Conservation (phyloP, 352 stramenopile species). For the Phytophthora pseudosyringae region DNA sequence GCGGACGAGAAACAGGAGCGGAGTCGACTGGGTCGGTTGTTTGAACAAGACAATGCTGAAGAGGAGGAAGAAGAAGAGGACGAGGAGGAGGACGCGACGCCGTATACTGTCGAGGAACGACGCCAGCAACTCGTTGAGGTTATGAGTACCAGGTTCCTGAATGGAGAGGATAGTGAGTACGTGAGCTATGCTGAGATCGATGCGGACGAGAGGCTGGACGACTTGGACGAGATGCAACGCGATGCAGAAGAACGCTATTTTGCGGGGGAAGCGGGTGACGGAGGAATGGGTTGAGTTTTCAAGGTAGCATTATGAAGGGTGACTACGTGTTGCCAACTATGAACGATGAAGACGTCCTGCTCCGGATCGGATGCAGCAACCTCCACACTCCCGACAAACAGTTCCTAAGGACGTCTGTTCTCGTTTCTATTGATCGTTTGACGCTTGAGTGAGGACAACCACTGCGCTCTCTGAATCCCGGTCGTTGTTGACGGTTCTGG, state of each 20-base stretch:
- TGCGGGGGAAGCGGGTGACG: conserved; percentile 24
- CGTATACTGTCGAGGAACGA: conserved; percentile 43
- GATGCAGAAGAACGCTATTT: conserved; percentile 88
- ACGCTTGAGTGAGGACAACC: too few species aligned
- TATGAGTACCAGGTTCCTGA: conserved; percentile 77
- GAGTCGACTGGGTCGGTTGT: conserved; percentile 38
- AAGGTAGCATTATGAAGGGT: too few species aligned
- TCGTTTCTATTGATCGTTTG: too few species aligned
- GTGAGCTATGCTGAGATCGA: conserved; percentile 78
- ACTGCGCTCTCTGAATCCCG: too few species aligned
- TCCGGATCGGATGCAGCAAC: too few species aligned
- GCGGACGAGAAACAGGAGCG: conserved; percentile 52
- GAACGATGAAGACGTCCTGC: too few species aligned
- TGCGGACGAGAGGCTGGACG: conserved; percentile 61
- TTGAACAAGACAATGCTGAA: conserved; percentile 42
- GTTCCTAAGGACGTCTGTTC: too few species aligned
- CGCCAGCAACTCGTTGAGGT: conserved; percentile 73
- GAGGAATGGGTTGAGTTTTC: too few species aligned
- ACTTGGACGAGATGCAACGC: conserved; percentile 70
- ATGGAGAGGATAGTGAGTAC: conserved; percentile 64
- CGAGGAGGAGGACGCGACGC: conserved; percentile 26
- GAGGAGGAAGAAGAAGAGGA: conserved; percentile 52
- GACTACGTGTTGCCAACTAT: too few species aligned
- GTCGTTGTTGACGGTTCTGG: too few species aligned
- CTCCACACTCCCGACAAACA: too few species aligned